Base-by-base conservation (phyloP, 2,329 filamentous ascomycete genomes). In the Arthrobotrys pseudoclavata region DNA sequence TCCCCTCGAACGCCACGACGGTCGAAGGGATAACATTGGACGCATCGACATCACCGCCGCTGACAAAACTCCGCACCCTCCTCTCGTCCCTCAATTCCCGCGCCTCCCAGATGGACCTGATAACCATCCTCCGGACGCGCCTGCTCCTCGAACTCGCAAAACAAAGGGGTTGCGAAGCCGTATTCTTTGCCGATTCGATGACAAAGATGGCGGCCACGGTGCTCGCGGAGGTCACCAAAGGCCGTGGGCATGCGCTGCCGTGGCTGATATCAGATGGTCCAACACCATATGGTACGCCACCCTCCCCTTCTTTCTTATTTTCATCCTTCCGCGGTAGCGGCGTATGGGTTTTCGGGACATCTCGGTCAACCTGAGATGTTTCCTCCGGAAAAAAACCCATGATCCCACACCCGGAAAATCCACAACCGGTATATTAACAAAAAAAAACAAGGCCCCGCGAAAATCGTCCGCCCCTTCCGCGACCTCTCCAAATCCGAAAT, bases 201-300 rank as follows among this genome's bases (percentile, higher is more conserved):
- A 97, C 94, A 4, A 89, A 90, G 15, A 89, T 99, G 31, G 95
- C 96, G 3, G 93, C 95, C 80, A 90, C 93, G 81, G 92, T 93
- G 0, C 88, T 99, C 13, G 87, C 93, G 5, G 93, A 96, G 84
- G 94, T 95, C 1, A 94, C 95, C 24, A 97, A 97, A 84, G 96
- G 96, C 0, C 88, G 95, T 60, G 96, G 95, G 0, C 94, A 91
- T 80, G 89, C 91, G 3, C 85, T 98, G 20, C 92, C 94, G 0
- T 95, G 91, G 90, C 89, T 92, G 80, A 88, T 94, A 15, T 89
- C 90, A 62, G 96, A 98, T 83, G 94, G 93, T 4, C 84, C 86
- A 55, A 87, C 88, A 9, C 86, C 87, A 0, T 86, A 86, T 81
- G 88, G 87, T 18, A 81, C 89, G 37, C 74, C 74, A 71, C 61